A percentile compares a stretch with the other conserved stretches of the same genome.
phyloP scores from a whole-genome alignment of 805 yeast species.

The Zygoascus bituminiphila region DNA sequence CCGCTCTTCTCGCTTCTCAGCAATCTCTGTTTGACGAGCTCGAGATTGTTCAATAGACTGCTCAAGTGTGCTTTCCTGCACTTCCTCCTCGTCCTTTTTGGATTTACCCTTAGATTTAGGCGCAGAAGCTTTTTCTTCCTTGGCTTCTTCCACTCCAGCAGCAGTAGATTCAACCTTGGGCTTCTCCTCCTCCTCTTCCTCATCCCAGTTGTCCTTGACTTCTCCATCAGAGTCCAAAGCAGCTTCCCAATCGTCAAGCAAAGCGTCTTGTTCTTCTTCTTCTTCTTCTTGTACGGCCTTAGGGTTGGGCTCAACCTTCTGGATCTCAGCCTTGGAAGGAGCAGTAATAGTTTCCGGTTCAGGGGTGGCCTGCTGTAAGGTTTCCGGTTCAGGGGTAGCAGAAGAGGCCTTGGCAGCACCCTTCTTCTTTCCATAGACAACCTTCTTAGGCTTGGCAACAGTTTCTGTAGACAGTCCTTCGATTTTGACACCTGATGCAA shows the following conservation, averaged over 20 bases:
- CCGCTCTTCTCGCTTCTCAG: constrained; percentile 33
- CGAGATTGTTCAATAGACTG: constrained; percentile 18
- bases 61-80: constrained; percentile 26
- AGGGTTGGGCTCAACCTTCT: constrained; percentile 8
- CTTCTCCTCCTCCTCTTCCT: constrained; percentile 12
- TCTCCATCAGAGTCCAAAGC: constrained; percentile 48
- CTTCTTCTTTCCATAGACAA: constrained; percentile 29
- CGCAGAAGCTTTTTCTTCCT: constrained; percentile 15
- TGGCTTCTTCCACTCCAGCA: constrained; percentile 15
- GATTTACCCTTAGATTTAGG: constrained; percentile 8
- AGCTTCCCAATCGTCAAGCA: constrained; percentile 84
- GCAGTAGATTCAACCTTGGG: constrained; percentile 8
- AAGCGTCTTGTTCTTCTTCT: constrained; percentile 42
- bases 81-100: constrained; percentile 24
- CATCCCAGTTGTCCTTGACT: constrained; percentile 33
- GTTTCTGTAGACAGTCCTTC: constrained; percentile 51
- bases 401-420: constrained; percentile 25
- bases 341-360: not conserved
- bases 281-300: constrained; percentile 13
- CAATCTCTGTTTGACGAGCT: constrained; percentile 33
- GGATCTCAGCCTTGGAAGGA: constrained; percentile 3
- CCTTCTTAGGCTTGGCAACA: constrained; percentile 48
- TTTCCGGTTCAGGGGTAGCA: constrained; percentile 11
- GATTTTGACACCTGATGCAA: constrained; percentile 65
- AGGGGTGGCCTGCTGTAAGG: constrained; percentile 17